These are phyloP conservation scores for Solanum arcanum DNA, from an alignment of 257 asterid species.

Conservation along the genomic window DNA sequence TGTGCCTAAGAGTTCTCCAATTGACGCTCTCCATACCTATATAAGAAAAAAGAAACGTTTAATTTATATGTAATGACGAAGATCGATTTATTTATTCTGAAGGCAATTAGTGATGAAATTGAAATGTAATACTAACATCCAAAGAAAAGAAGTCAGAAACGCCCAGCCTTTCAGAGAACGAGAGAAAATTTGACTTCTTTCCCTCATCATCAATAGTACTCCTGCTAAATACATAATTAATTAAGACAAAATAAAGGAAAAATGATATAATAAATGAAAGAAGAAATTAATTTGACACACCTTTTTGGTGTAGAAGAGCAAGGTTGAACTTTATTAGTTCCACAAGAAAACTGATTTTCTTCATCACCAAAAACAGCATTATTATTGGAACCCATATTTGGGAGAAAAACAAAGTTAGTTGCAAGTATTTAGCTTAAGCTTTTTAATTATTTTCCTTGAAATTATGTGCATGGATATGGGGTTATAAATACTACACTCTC, in stretches of 20 bases:
- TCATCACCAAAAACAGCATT: not conserved
- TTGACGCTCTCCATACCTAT: constrained; percentile 71
- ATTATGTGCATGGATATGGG: not conserved
- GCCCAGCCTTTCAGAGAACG: constrained; percentile 36
- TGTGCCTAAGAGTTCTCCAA: constrained; percentile 61
- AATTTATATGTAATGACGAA: not conserved
- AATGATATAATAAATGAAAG: not conserved
- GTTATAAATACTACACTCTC: not conserved
- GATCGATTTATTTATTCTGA: not conserved
- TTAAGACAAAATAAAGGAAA: not conserved
- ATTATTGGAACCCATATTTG: not conserved
- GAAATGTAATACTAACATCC: constrained; percentile 23
- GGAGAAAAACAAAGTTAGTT: not conserved
- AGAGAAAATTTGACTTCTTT: constrained; percentile 11
- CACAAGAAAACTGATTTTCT: not conserved
- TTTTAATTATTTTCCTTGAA: not conserved
- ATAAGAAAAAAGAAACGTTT: not conserved
- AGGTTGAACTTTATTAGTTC: not conserved
- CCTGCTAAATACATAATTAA: not conserved
- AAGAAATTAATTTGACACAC: not conserved
- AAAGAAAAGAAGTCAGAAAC: constrained; percentile 29
- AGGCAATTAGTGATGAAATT: not conserved
- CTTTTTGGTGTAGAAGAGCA: not conserved
- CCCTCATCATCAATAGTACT: not conserved
- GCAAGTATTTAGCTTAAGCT: not conserved